Base-by-base conservation (phyloP, 768 basidiomycete genomes). In the Phanerodontia chrysosporium region DNA sequence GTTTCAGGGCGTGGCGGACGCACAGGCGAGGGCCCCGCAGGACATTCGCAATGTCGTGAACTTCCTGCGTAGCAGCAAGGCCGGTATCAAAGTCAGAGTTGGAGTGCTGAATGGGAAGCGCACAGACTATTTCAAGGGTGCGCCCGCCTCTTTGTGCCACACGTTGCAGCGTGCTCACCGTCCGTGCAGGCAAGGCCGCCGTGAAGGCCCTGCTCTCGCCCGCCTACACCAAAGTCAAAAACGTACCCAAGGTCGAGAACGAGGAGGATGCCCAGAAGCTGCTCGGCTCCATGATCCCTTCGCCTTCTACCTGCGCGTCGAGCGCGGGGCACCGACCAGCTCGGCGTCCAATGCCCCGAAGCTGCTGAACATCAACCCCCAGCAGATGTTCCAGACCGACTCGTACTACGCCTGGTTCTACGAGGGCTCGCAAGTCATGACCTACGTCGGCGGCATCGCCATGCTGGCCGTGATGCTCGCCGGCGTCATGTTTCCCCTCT, bases 401-500 rank as follows among this genome's bases (percentile, higher is more conserved):
- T 86, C 88, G 51, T 94, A 95, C 75, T 98, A 92, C 72, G 95
- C 90, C 28, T 99, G 96, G 96, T 93, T 98, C 74, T 92, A 95
- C 72, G 92, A 95, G 60, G 92, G 93, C 45, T 91, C 92, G 14
- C 95, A 96, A 67, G 87, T 93, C 84, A 91, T 89, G 65, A 95
- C 91, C 7, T 92, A 96, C 69, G 84, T 93, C 10, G 92, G 94
- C 44, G 96, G 92, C 18, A 77, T 90, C 13, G 85, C 85, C 28
- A 95, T 99, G 92, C 95, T 98, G 59, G 83, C 80, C 44, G 78
- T 98, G 69, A 93, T 98, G 80, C 87, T 99, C 45, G 95, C 90
- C 4, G 95, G 92, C 1, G 95, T 98, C 69, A 97, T 99, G 95
- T 99, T 97, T 84, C 97, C 97, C 3, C 81, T 99, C 16, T 99